Evolutionary conservation across 2,329 filamentous ascomycete genomes (phyloP).

Genomic region (Zymoseptoria crescenta): DNA sequence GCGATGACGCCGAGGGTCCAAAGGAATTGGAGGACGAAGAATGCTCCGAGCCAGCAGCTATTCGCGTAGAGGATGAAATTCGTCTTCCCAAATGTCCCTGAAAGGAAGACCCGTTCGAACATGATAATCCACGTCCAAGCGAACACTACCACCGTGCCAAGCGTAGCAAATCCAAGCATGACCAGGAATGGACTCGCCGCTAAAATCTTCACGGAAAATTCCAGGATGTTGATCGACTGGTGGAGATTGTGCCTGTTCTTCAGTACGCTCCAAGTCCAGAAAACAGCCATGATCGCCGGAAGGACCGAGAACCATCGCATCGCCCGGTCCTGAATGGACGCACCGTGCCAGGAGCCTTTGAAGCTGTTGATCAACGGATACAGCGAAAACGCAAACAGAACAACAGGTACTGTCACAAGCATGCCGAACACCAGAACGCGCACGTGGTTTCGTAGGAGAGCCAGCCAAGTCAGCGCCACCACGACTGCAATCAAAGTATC

Average conservation of each 20-base stretch:
- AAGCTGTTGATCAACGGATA: conserved; percentile 90
- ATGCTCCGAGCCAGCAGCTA: conserved; percentile 91
- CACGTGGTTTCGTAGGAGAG: conserved; percentile 78
- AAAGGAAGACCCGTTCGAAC: conserved; percentile 92
- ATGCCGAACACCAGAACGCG: conserved; percentile 74
- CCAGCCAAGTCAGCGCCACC: conserved; percentile 85
- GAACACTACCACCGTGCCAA: conserved; percentile 72
- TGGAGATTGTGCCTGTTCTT: conserved; percentile 72
- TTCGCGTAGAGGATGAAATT: conserved; percentile 77
- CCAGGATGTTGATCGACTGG: conserved; percentile 79
- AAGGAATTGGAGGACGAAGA: conserved; percentile 88
- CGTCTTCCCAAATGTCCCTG: conserved; percentile 63
- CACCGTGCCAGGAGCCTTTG: conserved; percentile 65
- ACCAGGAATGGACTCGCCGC: conserved; percentile 77
- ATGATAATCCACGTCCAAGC: conserved; percentile 95
- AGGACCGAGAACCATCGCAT: conserved; percentile 84
- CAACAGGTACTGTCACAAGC: conserved; percentile 73
- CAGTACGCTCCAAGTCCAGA: conserved; percentile 79
- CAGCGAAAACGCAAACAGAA: conserved; percentile 80
- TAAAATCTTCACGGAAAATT: conserved; percentile 84
- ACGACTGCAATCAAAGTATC: conserved; percentile 87
- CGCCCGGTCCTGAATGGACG: conserved; percentile 71
- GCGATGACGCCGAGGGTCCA: conserved; percentile 87
- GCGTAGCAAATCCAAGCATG: conserved; percentile 69
- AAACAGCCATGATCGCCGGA: conserved; percentile 61